phyloP scores from a whole-genome alignment of 345 rosid species.

The Eucalyptus viminalis region DNA sequence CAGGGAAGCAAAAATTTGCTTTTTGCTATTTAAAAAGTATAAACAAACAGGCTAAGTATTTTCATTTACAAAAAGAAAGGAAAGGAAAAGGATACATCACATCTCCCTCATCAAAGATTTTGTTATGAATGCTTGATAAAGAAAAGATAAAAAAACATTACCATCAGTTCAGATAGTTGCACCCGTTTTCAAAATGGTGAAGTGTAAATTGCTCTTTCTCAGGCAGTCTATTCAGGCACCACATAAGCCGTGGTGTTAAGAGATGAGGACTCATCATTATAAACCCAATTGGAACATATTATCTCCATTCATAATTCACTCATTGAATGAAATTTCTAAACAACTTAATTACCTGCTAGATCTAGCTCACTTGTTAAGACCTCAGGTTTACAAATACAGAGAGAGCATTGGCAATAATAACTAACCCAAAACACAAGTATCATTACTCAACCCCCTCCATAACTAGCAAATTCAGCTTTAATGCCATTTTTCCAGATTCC shows the following conservation, averaged over 20 bases:
- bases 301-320: not conserved
- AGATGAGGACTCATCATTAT: not conserved
- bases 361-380: not conserved
- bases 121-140: not conserved
- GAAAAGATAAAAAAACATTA: not conserved
- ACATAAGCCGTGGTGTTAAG: not conserved
- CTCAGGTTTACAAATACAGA: not conserved
- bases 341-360: not conserved
- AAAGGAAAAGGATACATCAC: not conserved
- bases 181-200: not conserved
- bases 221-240: not conserved
- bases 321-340: not conserved
- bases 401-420: not conserved
- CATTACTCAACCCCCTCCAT: not conserved
- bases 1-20: not conserved
- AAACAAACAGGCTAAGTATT: not conserved
- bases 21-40: not conserved
- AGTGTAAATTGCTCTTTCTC: not conserved
- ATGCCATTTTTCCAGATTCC: not conserved
- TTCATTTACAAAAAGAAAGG: not conserved
- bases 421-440: not conserved
- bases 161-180: not conserved
- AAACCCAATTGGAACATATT: not conserved
- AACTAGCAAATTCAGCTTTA: not conserved
- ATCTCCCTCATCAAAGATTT: not conserved